A percentile compares a stretch with the other conserved stretches of the same genome.
Evolutionary conservation across 1,139 yeast species (phyloP).

Genomic region (Zygoascus sp.): DNA sequence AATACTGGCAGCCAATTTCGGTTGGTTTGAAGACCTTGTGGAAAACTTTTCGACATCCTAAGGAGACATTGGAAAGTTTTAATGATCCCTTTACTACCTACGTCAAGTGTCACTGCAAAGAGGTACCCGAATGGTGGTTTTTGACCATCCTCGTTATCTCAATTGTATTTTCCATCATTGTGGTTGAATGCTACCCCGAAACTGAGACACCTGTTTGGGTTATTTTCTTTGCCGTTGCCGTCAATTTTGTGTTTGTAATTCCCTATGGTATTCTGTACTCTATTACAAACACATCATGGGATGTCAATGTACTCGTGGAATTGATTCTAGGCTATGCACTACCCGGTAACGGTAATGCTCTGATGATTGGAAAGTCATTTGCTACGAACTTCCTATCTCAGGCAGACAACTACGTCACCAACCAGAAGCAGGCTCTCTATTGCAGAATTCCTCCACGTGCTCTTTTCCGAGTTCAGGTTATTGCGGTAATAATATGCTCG

Average conservation of each 20-base stretch:
- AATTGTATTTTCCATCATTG: constrained; percentile 45
- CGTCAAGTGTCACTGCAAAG: constrained; percentile 40
- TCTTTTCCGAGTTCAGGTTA: constrained; percentile 51
- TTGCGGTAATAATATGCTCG: constrained; percentile 37
- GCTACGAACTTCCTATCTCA: constrained; percentile 58
- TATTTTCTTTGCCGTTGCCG: constrained; percentile 52
- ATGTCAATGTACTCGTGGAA: constrained; percentile 57
- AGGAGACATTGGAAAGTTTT: constrained; percentile 9
- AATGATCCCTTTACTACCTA: constrained; percentile 8
- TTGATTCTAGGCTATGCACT: constrained; percentile 58
- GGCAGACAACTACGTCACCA: constrained; percentile 52
- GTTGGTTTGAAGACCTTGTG: constrained; percentile 20
- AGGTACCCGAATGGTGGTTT: constrained; percentile 63
- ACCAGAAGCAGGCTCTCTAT: constrained; percentile 57
- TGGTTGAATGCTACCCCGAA: constrained; percentile 42
- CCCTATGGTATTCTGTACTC: constrained; percentile 45
- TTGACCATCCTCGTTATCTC: constrained; percentile 46
- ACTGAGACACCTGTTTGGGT: constrained; percentile 49
- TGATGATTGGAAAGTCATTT: constrained; percentile 54
- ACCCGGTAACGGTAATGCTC: constrained; percentile 60
- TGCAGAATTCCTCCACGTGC: constrained; percentile 56
- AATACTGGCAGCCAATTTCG: constrained; percentile 23
- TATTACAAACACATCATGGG: constrained; percentile 53
- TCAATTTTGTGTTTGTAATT: constrained; percentile 52
- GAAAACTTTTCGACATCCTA: constrained; percentile 9